Conservation (phyloP, 345 rosid genomes). For the Capsella bursapastoris region DNA sequence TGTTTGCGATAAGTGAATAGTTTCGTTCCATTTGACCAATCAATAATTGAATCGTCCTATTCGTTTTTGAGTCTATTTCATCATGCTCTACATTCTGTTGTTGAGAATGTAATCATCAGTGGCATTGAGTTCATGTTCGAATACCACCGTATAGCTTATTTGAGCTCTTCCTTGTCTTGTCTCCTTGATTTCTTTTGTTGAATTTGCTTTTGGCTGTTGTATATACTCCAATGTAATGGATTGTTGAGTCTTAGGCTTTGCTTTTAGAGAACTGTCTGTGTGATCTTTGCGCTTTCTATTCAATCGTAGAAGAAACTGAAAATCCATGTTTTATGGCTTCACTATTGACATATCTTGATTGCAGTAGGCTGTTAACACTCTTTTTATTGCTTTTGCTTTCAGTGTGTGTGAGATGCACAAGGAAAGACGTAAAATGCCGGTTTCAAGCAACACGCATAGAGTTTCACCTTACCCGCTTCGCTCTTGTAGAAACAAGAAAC, state of each 20-base stretch:
- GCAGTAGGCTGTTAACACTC: conserved; percentile 4
- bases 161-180: conserved; percentile 11
- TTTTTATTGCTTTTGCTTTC: conserved; percentile 3
- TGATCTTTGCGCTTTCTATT: neutral
- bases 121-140: neutral
- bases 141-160: neutral
- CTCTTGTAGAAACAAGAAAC: conserved; percentile 44
- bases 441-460: conserved; percentile 46
- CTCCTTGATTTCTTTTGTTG: neutral
- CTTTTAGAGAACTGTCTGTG: neutral
- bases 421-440: conserved; percentile 49
- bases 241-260: neutral
- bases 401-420: conserved; percentile 52
- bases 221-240: neutral
- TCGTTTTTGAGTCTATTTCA: neutral
- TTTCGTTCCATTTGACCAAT: conserved; percentile 10
- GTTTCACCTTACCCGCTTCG: conserved; percentile 59
- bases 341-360: neutral
- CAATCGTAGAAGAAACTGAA: neutral
- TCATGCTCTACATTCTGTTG: neutral
- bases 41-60: neutral
- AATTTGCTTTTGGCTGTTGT: neutral
- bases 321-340: neutral
- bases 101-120: neutral
- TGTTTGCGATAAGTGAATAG: conserved; percentile 41